These are phyloP conservation scores for Polytrichum formosum DNA, from an alignment of 225 moss, liverwort and hornwort genomes.

Conservation along the genomic window DNA sequence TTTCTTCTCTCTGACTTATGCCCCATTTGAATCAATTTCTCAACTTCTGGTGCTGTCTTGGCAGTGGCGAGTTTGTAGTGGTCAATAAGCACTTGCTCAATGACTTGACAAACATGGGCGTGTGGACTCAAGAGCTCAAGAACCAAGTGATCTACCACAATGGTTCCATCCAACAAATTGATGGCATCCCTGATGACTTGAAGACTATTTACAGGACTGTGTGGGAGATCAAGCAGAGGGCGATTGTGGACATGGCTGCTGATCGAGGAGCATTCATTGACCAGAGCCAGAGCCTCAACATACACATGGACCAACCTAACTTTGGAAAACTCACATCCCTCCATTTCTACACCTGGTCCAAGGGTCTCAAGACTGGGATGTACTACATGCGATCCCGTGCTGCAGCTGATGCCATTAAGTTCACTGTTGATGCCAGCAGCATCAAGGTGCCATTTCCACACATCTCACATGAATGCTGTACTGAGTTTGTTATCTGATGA, in stretches of 20 bases:
- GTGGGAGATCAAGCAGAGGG: slow-evolving; percentile 70
- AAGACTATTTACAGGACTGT: slow-evolving; percentile 79
- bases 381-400: slow-evolving; percentile 88
- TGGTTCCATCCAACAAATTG: slow-evolving; percentile 71
- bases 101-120: slow-evolving; percentile 82
- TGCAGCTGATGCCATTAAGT: slow-evolving; percentile 90
- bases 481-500: not conserved
- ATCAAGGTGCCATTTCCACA: slow-evolving; percentile 33
- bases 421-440: slow-evolving; percentile 70
- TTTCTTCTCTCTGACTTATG: not conserved
- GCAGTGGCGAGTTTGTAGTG: slow-evolving; percentile 94
- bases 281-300: slow-evolving; percentile 71
- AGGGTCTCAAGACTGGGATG: slow-evolving; percentile 99
- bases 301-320: slow-evolving; percentile 64
- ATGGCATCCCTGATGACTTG: slow-evolving; percentile 45
- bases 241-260: slow-evolving; percentile 69
- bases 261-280: slow-evolving; percentile 60
- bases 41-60: not conserved
- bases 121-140: slow-evolving; percentile 82
- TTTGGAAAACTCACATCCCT: slow-evolving; percentile 66
- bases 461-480: not conserved
- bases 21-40: not conserved
- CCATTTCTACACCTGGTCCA: slow-evolving; percentile 66
- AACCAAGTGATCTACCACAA: slow-evolving; percentile 75
- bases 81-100: slow-evolving; percentile 95